Evolutionary conservation across 2,329 filamentous ascomycete species (phyloP).

Genomic region (Fusarium sambucinum): DNA sequence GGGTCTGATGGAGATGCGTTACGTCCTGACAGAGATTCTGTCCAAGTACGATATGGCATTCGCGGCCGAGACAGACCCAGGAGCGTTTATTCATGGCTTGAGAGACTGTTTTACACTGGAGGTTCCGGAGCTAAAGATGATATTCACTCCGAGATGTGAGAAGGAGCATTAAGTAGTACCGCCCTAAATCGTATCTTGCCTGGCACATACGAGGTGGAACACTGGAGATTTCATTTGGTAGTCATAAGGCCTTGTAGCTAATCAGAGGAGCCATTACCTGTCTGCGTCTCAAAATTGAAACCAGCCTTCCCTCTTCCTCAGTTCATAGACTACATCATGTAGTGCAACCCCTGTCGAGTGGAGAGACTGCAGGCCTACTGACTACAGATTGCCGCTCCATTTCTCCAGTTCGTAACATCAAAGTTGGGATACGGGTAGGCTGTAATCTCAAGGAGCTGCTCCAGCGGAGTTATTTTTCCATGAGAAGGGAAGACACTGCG

Average conservation of each 20-base stretch:
- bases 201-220: neutral
- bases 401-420: neutral
- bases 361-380: neutral
- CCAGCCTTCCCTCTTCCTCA: too few relatives aligned
- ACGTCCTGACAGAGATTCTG: constrained; percentile 19
- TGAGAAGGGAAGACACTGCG: neutral
- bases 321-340: neutral
- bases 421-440: neutral
- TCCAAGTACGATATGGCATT: constrained; percentile 19
- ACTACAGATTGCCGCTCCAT: neutral
- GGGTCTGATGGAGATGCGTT: constrained; percentile 37
- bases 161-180: accelerated
- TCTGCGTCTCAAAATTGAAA: neutral
- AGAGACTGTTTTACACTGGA: constrained; percentile 34
- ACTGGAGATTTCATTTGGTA: neutral
- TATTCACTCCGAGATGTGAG: constrained; percentile 2
- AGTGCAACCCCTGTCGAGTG: neutral
- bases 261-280: accelerated
- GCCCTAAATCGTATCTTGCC: accelerated
- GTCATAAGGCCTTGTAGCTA: neutral
- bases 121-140: neutral
- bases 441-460: neutral
- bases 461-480: neutral
- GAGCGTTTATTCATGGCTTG: constrained; percentile 4
- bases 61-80: neutral